phyloP scores from a whole-genome alignment of 148 eudicot genomes.

The Vaccinium corymbosum region DNA sequence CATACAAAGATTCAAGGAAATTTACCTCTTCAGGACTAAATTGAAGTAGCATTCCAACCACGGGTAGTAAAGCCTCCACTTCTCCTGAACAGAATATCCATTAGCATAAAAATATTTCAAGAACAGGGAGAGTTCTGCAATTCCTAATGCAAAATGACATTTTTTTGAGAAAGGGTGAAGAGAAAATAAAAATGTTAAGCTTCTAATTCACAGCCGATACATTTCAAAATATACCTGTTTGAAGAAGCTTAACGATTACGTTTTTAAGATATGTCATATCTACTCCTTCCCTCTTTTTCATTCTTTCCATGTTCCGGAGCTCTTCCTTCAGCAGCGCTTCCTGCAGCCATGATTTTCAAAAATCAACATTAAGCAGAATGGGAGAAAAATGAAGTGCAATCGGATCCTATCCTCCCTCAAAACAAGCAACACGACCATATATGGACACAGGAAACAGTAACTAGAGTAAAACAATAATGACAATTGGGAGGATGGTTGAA shows the following conservation, averaged over 20 bases:
- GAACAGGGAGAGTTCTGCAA: background rate
- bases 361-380: background rate
- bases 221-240: slow-evolving; percentile 60
- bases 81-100: slow-evolving; percentile 54
- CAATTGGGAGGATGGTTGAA: background rate
- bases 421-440: background rate
- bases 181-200: background rate
- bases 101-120: background rate
- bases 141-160: background rate
- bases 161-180: background rate
- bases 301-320: slow-evolving; percentile 87
- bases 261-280: slow-evolving; percentile 98
- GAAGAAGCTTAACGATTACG: slow-evolving; percentile 89
- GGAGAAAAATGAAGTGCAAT: background rate
- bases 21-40: slow-evolving; percentile 98
- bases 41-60: slow-evolving; percentile 94
- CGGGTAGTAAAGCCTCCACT: slow-evolving; percentile 93
- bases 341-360: slow-evolving; percentile 36
- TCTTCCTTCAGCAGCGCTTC: slow-evolving; percentile 94
- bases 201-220: background rate
- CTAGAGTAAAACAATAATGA: background rate
- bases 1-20: slow-evolving; percentile 16
- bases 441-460: background rate
- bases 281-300: slow-evolving; percentile 88
- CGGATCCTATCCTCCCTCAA: background rate